Evolutionary conservation across 768 basidiomycete species (phyloP), one percentile per base, ranked within the genome.

Genomic region (Tremella yokohamensis): DNA sequence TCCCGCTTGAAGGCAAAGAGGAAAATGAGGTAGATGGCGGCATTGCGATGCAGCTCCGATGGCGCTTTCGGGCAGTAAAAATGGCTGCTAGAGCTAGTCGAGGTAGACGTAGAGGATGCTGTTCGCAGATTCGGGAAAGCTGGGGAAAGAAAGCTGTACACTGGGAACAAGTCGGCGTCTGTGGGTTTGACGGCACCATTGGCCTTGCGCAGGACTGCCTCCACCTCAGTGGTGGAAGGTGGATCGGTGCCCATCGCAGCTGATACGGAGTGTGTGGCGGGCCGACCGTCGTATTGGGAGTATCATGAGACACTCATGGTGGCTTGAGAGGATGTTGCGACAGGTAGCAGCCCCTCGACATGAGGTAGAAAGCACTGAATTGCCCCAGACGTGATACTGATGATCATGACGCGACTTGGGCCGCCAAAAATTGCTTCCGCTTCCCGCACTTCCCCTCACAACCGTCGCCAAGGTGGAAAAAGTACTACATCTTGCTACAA

Each of bases 21-120:
- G 51, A 90, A 83, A 38, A 94, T 79, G 49, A 89, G 81, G 77
- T 92, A 96, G 0, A 84, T 85, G 0, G 92, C 89, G 1, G 86
- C 83, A 57, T 84, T 85, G 8, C 81, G 74, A 0, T 83, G 84
- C 34, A 83, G 50, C 1, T 29, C 77, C 8, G 80, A 71, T 29
- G 82, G 78, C 2, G 85, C 86, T 38, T 81, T 80, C 25, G 78
- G 73, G 74, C 92, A 96, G 73, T 87, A 93, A 89, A 90, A 93
- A 68, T 96, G 91, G 15, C 44, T 16, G 42, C 37, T 18, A 34
- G 11, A 29, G 20, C n/a, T 40, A 1, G 51, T 45, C 6, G 29
- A 34, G 0, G 57, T 4, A 3, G 42, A 25, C 9, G 52, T 40
- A 9, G 61, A 56, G 8, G 66, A 64, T 18, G 59, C 19, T 20